phyloP scores from a whole-genome alignment of 2,329 filamentous ascomycete genomes.

The Exophiala alcalophila region DNA sequence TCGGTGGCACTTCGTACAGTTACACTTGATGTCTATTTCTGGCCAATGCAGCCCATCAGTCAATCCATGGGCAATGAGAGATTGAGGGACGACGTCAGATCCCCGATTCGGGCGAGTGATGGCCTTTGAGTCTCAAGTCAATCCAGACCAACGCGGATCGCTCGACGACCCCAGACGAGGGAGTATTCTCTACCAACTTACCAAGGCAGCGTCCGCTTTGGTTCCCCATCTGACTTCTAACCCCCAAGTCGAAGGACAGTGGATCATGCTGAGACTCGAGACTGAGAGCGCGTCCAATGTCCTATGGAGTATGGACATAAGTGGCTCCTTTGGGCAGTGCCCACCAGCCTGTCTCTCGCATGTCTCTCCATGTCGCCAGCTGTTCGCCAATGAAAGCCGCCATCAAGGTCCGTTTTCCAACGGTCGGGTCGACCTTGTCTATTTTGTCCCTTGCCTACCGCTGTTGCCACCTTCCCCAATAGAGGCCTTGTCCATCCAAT shows the following conservation, averaged over 20 bases:
- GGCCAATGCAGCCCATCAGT: slow-evolving; percentile 18
- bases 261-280: too few relatives aligned
- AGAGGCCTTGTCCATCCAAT: slow-evolving; percentile 17
- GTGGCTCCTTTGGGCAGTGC: slow-evolving; percentile 9
- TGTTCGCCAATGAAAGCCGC: slow-evolving; percentile 18
- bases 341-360: slow-evolving; percentile 15
- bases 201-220: slow-evolving; percentile 2
- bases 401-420: slow-evolving; percentile 14
- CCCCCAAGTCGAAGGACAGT: too few relatives aligned
- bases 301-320: slow-evolving; percentile 1
- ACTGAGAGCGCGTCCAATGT: slow-evolving; percentile 1
- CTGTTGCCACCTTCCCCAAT: slow-evolving; percentile 19
- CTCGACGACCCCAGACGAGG: too few relatives aligned
- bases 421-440: slow-evolving; percentile 15
- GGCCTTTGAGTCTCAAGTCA: neutral
- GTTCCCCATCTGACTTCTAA: too few relatives aligned
- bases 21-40: slow-evolving; percentile 26
- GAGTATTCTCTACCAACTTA: neutral
- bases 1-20: too few relatives aligned
- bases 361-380: slow-evolving; percentile 25
- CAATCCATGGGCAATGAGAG: slow-evolving; percentile 10
- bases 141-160: too few relatives aligned
- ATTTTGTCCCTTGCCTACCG: slow-evolving; percentile 12
- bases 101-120: slow-evolving; percentile 11
- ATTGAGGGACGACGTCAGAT: slow-evolving; percentile 21